Evolutionary conservation across 2,329 filamentous ascomycete species (phyloP), one percentile per base, ranked within the genome.

Genomic region (Lojkania enalia): DNA sequence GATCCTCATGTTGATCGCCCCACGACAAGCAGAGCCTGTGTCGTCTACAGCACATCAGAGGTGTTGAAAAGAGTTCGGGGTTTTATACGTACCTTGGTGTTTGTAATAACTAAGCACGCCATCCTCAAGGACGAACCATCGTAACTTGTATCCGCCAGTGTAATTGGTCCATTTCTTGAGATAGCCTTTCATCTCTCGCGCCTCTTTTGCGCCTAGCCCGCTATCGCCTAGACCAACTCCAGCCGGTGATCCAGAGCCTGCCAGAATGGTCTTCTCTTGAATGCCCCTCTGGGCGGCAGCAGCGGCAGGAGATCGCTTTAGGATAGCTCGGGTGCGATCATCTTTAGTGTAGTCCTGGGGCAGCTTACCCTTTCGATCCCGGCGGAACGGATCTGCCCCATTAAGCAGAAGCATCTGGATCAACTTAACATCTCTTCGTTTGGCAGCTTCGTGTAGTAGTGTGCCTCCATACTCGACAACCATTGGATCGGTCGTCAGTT

Each of bases 101-200:
- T 99, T 99, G 76, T 97, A 99, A 74, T 99, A 99, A 71, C 94
- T 97, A 55, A 99, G 72, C 11, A 99, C 92, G 11, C 94, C 94
- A 66, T 99, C 94, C 67, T 99, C 94, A 6, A 99, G 81, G 12
- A 97, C 94, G 66, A 99, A 99, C 91, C 92, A 99, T 48, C 94
- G 81, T 52, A 99, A 71, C 73, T 99, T 96, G 74, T 96, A 99
- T 6, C 94, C 94, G 65, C 88, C 91, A 16, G 92, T 91, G 68
- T 99, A 99, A 68, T 99, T 99, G 36, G 94, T 99, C 94, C 94
- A 99, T 70, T 99, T 99, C 74, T 96, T 97, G 44, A 99, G 77
- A 68, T 97, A 99, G 5, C 94, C 94, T 74, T 95, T 96, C 88
- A 99, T 97, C 71, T 97, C 92, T 36, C 91, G 82, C 14, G 88